These are phyloP conservation scores for Limnanthes douglasii DNA, from an alignment of 345 rosid genomes.

Conservation along the genomic window DNA sequence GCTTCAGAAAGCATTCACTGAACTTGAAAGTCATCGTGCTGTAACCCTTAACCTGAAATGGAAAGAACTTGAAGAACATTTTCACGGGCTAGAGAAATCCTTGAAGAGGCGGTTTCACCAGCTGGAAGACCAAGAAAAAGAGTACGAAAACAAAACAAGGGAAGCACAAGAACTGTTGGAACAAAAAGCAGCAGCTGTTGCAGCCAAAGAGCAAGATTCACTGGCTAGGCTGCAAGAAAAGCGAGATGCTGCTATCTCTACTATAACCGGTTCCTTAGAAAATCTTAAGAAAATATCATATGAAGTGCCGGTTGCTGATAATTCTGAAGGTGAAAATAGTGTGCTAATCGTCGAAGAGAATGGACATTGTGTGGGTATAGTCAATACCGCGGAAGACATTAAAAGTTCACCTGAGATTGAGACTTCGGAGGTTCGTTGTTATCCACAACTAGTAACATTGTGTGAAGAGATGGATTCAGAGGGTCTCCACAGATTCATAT, in stretches of 20 bases:
- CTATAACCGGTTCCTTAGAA: conserved; percentile 46
- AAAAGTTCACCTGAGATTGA: conserved; percentile 32
- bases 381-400: conserved; percentile 29
- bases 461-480: conserved; percentile 81
- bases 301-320: conserved; percentile 19
- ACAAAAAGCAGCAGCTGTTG: conserved; percentile 69
- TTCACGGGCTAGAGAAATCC: conserved; percentile 94
- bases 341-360: conserved; percentile 22
- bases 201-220: conserved; percentile 67
- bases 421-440: conserved; percentile 41
- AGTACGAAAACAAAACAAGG: conserved; percentile 54
- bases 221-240: conserved; percentile 76
- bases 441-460: conserved; percentile 63
- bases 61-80: conserved; percentile 97
- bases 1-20: conserved; percentile 99
- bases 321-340: conserved; percentile 25
- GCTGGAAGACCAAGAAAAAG: conserved; percentile 92
- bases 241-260: conserved; percentile 74
- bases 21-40: conserved; percentile 90
- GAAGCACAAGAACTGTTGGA: conserved; percentile 63
- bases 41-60: conserved; percentile 82
- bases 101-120: conserved; percentile 97
- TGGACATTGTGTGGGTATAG: conserved; percentile 24
- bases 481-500: conserved; percentile 87
- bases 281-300: conserved; percentile 34